These are phyloP conservation scores for Yamadazyma atlantica DNA, from an alignment of 1,139 yeast genomes.

Conservation along the genomic window DNA sequence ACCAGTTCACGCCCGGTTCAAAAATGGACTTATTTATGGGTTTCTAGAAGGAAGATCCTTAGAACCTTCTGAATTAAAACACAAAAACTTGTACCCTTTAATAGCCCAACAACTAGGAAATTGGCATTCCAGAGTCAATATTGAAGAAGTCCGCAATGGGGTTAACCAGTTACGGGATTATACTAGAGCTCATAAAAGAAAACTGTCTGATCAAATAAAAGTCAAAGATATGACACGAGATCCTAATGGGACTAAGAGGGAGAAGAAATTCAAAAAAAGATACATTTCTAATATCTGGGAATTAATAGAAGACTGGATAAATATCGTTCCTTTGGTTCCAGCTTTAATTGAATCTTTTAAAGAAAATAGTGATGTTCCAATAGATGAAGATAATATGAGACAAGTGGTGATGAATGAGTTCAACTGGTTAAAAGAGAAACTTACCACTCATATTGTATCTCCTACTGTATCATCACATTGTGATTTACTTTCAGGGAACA, in stretches of 20 bases:
- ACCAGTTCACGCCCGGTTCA: conserved; percentile 63
- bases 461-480: conserved; percentile 68
- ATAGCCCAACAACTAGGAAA: conserved; percentile 70
- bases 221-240: conserved; percentile 4
- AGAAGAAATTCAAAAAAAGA: conserved; percentile 24
- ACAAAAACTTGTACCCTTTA: conserved; percentile 48
- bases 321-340: conserved; percentile 52
- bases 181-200: conserved; percentile 20
- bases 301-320: conserved; percentile 61
- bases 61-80: conserved; percentile 53
- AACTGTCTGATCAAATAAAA: conserved; percentile 10
- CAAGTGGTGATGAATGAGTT: conserved; percentile 50
- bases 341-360: conserved; percentile 44
- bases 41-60: conserved; percentile 66
- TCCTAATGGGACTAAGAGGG: conserved; percentile 16
- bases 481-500: conserved; percentile 71
- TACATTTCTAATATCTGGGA: conserved; percentile 56
- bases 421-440: conserved; percentile 47
- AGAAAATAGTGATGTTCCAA: conserved; percentile 25
- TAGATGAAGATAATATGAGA: conserved; percentile 31
- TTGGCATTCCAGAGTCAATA: conserved; percentile 59
- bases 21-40: conserved; percentile 75
- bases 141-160: conserved; percentile 49
- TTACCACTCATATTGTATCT: conserved; percentile 39
- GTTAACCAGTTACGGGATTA: conserved; percentile 45